phyloP scores from a whole-genome alignment of 2,329 filamentous ascomycete genomes.

The Monilinia aucupariae region DNA sequence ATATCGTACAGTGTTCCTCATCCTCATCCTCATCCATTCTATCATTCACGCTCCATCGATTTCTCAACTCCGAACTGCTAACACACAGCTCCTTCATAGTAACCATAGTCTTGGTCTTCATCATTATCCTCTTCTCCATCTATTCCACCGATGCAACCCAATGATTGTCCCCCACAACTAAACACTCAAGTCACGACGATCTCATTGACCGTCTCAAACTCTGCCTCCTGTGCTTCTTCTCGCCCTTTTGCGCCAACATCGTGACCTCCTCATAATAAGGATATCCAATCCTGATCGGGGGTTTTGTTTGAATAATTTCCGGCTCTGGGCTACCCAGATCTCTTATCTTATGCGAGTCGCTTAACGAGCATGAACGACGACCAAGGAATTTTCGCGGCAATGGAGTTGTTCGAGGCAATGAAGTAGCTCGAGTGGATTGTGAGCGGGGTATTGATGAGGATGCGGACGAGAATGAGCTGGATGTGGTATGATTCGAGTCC shows the following conservation, averaged over 20 bases:
- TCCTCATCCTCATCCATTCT: not conserved
- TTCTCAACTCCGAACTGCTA: not conserved
- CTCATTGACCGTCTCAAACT: constrained; percentile 8
- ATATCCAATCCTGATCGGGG: constrained; percentile 17
- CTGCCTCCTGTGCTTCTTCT: constrained; percentile 7
- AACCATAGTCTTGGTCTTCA: too few species aligned
- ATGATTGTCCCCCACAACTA: not conserved
- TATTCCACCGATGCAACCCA: not conserved
- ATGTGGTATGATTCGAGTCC: not conserved
- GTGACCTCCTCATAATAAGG: constrained; percentile 18
- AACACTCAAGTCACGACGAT: not conserved
- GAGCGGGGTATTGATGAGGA: not conserved
- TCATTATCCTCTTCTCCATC: not conserved
- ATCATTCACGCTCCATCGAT: not conserved
- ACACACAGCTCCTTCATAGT: not conserved
- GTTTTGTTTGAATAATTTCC: not conserved
- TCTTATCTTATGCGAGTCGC: not conserved
- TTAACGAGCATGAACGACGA: not conserved
- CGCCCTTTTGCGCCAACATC: not conserved
- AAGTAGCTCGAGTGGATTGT: not conserved
- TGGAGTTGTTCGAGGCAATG: too few species aligned
- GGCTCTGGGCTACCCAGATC: not conserved
- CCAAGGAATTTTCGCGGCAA: not conserved
- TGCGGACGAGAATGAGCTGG: not conserved
- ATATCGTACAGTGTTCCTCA: not conserved